Evolutionary conservation across 176 grass and related monocot genomes (phyloP).

Genomic region (Neostapfia colusana): DNA sequence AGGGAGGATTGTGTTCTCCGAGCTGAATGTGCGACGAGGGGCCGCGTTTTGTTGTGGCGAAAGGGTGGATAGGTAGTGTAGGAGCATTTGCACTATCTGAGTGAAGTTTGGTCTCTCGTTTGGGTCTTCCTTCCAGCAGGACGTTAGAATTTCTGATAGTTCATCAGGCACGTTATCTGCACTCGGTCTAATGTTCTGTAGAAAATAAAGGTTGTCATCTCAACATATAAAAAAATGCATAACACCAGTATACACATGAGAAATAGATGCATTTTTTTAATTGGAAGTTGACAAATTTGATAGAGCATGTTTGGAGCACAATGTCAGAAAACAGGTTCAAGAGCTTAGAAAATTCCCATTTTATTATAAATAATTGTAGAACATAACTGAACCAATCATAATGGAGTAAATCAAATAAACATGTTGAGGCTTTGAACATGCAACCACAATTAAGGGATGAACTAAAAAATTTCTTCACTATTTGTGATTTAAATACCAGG

Average conservation of each 20-base stretch:
- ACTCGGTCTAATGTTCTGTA: slow-evolving; percentile 87
- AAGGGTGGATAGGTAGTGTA: slow-evolving; percentile 81
- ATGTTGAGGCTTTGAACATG: not conserved
- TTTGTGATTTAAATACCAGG: not conserved
- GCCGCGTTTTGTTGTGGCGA: slow-evolving; percentile 57
- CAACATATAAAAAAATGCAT: slow-evolving; percentile 21
- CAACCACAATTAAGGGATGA: not conserved
- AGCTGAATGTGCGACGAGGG: slow-evolving; percentile 61
- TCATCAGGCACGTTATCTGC: slow-evolving; percentile 82
- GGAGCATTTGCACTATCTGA: slow-evolving; percentile 93
- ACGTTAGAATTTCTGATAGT: slow-evolving; percentile 71
- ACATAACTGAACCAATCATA: not conserved
- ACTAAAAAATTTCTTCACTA: not conserved
- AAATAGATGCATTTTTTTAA: not conserved
- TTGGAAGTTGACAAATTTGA: not conserved
- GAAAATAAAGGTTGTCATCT: slow-evolving; percentile 30
- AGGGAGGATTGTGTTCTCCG: slow-evolving; percentile 83
- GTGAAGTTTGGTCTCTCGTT: slow-evolving; percentile 86
- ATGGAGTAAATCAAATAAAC: not conserved
- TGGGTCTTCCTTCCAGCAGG: slow-evolving; percentile 96
- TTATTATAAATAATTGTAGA: not conserved
- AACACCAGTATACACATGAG: not conserved
- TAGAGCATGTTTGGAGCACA: slow-evolving; percentile 1
- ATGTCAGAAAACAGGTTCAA: slow-evolving; percentile 12
- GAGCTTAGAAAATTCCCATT: not conserved